Evolutionary conservation across 106 monocot species (phyloP).

Genomic region (Dioscorea dumetorum): DNA sequence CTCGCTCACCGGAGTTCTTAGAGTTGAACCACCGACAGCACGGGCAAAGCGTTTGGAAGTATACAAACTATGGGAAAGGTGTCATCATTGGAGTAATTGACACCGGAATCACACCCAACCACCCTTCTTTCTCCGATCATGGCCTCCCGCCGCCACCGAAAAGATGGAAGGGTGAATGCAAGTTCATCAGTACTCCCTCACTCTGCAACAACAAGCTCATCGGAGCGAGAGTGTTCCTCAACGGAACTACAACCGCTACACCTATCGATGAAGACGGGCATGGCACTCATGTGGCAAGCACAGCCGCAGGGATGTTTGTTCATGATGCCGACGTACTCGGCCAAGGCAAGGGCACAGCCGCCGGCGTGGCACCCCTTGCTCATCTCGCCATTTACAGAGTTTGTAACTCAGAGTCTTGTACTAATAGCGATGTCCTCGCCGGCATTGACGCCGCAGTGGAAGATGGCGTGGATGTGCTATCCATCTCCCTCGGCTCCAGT

Average conservation of each 20-base stretch:
- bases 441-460: conserved; percentile 14
- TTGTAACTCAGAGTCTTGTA: neutral
- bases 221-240: conserved; percentile 13
- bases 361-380: conserved; percentile 18
- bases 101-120: conserved; percentile 29
- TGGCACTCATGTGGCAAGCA: conserved; percentile 25
- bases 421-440: conserved; percentile 2
- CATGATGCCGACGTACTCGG: conserved; percentile 1
- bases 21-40: conserved; percentile 19
- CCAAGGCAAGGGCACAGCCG: conserved; percentile 5
- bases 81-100: conserved; percentile 44
- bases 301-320: conserved; percentile 15
- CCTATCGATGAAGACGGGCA: conserved; percentile 13
- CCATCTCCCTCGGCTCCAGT: neutral
- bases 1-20: conserved; percentile 52
- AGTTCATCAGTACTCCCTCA: conserved; percentile 5
- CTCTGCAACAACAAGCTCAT: conserved; percentile 50
- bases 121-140: conserved; percentile 31
- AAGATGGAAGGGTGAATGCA: conserved; percentile 39
- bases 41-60: conserved; percentile 4
- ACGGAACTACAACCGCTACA: neutral
- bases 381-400: conserved; percentile 24
- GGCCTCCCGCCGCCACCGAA: conserved; percentile 27
- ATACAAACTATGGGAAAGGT: conserved; percentile 17
- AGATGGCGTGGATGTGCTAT: conserved; percentile 23